Percentiles rank a stretch among this genome's conserved stretches.
phyloP scores from a whole-genome alignment of 176 grass and related monocot genomes.

The Cocos nucifera region DNA sequence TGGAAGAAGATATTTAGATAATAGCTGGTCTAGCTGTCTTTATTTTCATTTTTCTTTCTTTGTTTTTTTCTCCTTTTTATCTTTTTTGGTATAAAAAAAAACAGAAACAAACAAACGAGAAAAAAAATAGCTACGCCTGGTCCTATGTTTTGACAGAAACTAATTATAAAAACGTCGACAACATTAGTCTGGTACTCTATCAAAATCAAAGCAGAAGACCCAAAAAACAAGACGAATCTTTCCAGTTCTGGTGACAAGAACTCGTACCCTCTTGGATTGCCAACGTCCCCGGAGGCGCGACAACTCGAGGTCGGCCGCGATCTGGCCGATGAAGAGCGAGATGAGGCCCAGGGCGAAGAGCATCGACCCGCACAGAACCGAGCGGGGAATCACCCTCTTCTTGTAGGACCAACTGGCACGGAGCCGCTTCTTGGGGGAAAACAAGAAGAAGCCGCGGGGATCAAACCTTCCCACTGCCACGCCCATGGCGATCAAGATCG shows the following conservation, averaged over 20 bases:
- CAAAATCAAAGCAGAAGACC: too few relatives aligned
- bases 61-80: too few relatives aligned
- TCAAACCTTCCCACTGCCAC: constrained; percentile 31
- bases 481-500: background rate
- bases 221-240: too few relatives aligned
- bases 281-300: constrained; percentile 55
- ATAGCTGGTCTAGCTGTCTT: too few relatives aligned
- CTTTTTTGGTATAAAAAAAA: too few relatives aligned
- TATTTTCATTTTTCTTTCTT: too few relatives aligned
- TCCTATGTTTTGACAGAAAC: too few relatives aligned
- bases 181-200: too few relatives aligned
- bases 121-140: too few relatives aligned
- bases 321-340: constrained; percentile 71
- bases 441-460: constrained; percentile 1
- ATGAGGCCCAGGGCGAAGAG: constrained; percentile 62
- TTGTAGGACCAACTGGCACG: constrained; percentile 9
- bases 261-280: constrained; percentile 50
- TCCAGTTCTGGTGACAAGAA: background rate
- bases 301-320: constrained; percentile 78
- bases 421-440: constrained; percentile 7
- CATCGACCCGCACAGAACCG: constrained; percentile 40
- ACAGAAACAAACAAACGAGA: too few relatives aligned
- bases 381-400: constrained; percentile 13
- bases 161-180: too few relatives aligned
- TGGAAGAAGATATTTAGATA: too few relatives aligned